Conservation (phyloP, 1,139 yeast species). For the Blastobotrys ciferrii region DNA sequence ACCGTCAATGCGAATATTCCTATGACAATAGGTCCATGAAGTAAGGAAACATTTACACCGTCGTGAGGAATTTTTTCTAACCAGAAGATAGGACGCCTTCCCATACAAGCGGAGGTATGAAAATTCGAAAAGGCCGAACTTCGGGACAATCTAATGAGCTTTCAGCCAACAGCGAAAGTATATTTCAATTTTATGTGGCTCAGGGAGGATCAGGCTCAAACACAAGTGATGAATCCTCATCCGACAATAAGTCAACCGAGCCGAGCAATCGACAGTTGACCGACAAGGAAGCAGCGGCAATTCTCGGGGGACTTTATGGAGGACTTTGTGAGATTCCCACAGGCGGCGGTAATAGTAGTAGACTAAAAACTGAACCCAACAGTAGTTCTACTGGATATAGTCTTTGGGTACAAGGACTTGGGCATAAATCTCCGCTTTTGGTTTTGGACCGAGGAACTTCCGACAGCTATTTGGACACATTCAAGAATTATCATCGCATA, state of each 20-base stretch:
- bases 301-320: conserved; percentile 18
- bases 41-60: no score
- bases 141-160: conserved; percentile 1
- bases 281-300: conserved; percentile 18
- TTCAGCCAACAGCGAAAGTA: conserved; percentile 10
- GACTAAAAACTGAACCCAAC: background rate
- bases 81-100: conserved; percentile 1
- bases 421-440: background rate
- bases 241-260: background rate
- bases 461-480: conserved; percentile 13
- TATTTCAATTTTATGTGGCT: conserved; percentile 12
- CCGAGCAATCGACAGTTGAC: conserved; percentile 12
- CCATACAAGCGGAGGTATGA: background rate
- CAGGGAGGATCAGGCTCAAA: conserved; percentile 3
- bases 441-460: conserved; percentile 14
- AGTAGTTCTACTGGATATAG: background rate
- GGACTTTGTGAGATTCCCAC: conserved; percentile 11
- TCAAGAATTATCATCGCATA: conserved; percentile 12
- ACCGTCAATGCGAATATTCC: conserved; percentile 17
- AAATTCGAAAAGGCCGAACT: background rate
- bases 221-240: conserved; percentile 2
- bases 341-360: background rate
- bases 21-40: conserved; percentile 16
- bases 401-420: conserved; percentile 8
- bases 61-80: conserved; percentile 11